These are phyloP conservation scores for Curvularia eragrostidis DNA, from an alignment of 2,329 filamentous ascomycete genomes.

Conservation along the genomic window DNA sequence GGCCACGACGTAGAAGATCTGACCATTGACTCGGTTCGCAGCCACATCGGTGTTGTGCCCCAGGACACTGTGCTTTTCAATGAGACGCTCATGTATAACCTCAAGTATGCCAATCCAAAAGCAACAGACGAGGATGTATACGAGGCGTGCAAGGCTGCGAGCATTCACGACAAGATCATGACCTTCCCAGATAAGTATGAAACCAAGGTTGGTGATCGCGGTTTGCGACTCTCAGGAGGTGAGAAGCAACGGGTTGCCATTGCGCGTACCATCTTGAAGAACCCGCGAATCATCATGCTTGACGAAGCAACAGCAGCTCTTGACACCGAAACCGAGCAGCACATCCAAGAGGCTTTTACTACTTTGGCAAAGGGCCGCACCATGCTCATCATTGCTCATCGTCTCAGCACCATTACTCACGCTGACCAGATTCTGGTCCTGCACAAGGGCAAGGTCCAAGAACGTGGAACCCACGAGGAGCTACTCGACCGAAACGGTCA, in stretches of 20 bases:
- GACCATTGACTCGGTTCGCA: constrained; percentile 91
- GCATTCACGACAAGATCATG: constrained; percentile 91
- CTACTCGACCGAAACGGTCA: constrained; percentile 55
- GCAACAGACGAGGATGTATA: constrained; percentile 83
- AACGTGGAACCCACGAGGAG: constrained; percentile 60
- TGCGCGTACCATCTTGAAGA: constrained; percentile 89
- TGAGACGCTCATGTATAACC: constrained; percentile 92
- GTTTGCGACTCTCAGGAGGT: constrained; percentile 83
- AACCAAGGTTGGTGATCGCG: constrained; percentile 90
- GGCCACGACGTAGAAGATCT: constrained; percentile 82
- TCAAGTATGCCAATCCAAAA: constrained; percentile 83
- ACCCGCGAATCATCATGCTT: constrained; percentile 88
- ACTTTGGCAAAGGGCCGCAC: constrained; percentile 85
- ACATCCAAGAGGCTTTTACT: constrained; percentile 86
- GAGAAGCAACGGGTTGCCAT: constrained; percentile 95
- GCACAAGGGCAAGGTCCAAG: constrained; percentile 60
- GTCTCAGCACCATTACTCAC: constrained; percentile 62
- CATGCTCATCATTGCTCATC: constrained; percentile 90
- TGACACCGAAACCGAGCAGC: constrained; percentile 90
- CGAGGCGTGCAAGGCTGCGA: constrained; percentile 82
- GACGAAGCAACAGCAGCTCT: constrained; percentile 93
- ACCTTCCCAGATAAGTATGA: constrained; percentile 86
- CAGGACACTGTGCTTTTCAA: constrained; percentile 97
- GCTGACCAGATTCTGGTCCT: constrained; percentile 64
- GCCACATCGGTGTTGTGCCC: constrained; percentile 92